phyloP scores from a whole-genome alignment of 2,329 filamentous ascomycete species.

The Beauveria bassiana region DNA sequence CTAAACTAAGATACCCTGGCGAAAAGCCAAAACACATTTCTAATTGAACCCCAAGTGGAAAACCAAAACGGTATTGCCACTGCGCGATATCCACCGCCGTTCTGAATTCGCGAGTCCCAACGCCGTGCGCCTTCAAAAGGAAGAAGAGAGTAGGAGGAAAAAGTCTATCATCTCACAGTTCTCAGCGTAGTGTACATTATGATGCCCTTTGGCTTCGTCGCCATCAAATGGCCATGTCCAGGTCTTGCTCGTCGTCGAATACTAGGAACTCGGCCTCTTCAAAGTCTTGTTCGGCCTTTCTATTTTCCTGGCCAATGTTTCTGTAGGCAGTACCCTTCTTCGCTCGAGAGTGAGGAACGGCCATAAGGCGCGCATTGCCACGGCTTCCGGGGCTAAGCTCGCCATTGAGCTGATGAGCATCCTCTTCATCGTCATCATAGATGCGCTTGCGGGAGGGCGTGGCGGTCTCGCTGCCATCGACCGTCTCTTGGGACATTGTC shows the following conservation, averaged over 20 bases:
- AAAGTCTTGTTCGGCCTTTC: constrained; percentile 47
- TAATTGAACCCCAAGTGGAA: background rate
- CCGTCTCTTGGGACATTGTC: constrained; percentile 49
- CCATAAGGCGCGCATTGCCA: constrained; percentile 37
- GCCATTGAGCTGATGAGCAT: constrained; percentile 27
- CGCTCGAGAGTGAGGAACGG: constrained; percentile 33
- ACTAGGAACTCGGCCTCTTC: constrained; percentile 62
- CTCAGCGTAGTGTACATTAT: constrained; percentile 3
- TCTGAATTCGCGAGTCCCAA: constrained; percentile 3
- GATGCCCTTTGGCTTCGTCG: background rate
- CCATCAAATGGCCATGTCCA: constrained; percentile 24
- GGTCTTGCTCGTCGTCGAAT: constrained; percentile 32
- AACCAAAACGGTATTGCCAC: background rate
- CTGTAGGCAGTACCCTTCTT: constrained; percentile 19
- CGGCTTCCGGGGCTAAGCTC: constrained; percentile 34
- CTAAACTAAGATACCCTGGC: constrained; percentile 8
- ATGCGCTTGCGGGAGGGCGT: constrained; percentile 38
- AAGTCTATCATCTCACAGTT: background rate
- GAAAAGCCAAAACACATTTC: background rate
- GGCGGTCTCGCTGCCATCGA: constrained; percentile 26
- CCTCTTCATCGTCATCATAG: constrained; percentile 34
- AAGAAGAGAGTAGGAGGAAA: background rate
- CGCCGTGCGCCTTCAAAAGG: constrained; percentile 3
- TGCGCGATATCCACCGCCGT: constrained; percentile 5
- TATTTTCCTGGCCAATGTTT: constrained; percentile 39